A percentile compares a stretch with the other conserved stretches of the same genome.
These are phyloP conservation scores for Nannizzia gypsea DNA, from an alignment of 2,329 filamentous ascomycete genomes.

Conservation along the genomic window DNA sequence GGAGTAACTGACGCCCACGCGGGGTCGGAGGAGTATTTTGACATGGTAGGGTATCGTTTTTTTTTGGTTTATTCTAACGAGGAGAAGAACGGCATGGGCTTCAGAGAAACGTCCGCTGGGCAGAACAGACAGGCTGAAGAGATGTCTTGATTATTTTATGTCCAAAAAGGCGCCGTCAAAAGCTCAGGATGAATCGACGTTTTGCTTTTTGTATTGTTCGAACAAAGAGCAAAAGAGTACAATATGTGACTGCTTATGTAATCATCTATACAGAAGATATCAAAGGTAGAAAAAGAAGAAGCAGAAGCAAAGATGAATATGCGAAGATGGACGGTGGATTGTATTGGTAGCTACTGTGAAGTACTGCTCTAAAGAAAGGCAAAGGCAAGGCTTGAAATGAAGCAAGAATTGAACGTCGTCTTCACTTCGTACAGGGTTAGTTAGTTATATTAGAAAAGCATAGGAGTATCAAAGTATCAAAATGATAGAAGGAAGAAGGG, in stretches of 20 bases:
- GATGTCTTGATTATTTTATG: not conserved
- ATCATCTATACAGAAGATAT: not conserved
- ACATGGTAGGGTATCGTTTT: slow-evolving; percentile 9
- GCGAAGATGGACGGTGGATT: not conserved
- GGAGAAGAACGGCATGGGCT: too few species aligned
- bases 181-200: not conserved
- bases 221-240: not conserved
- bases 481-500: not conserved
- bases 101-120: too few species aligned
- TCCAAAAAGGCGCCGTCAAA: not conserved
- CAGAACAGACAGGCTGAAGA: too few species aligned
- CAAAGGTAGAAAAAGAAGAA: not conserved
- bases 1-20: slow-evolving; percentile 72
- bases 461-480: not conserved
- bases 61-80: not conserved
- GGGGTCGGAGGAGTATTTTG: slow-evolving; percentile 49
- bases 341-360: not conserved
- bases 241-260: slow-evolving; percentile 1
- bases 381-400: not conserved
- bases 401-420: not conserved
- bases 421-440: not conserved
- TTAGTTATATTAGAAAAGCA: not conserved
- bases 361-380: not conserved
- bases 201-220: not conserved
- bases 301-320: not conserved